Evolutionary conservation across 1,284 basidiomycete genomes (phyloP), one percentile per base, ranked within the genome.

Genomic region (Sporisorium scitamineum): DNA sequence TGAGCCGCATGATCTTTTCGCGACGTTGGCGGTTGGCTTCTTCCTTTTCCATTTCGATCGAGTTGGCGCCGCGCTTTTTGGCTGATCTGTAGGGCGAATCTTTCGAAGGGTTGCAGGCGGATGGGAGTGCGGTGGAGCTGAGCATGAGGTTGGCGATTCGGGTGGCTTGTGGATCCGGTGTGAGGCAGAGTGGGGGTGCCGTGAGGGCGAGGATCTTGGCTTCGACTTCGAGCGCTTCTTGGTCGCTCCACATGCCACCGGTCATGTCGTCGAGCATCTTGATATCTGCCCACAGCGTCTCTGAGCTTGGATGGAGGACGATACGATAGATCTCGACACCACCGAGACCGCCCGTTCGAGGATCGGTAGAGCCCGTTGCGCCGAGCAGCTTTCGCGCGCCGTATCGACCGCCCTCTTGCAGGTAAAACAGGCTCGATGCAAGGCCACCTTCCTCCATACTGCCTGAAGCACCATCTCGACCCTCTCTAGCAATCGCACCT

Each of bases 131-230:
- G 1, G 83, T 83, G 29, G 80, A 71, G 62, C 71, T 74, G 26
- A 81, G 70, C 80, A 83, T 83, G 1, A 81, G 54, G 34, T 85
- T 85, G 11, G 83, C 80, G 29, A 85, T 85, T 11, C 80, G 64
- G 16, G 75, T 78, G 0, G 76, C 82, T 37, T 82, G 81, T 22
- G 79, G 74, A 34, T 85, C 83, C 0, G 83, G 79, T 7, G 75
- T 70, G 14, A 85, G 76, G 51, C 83, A 85, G 10, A 85, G 74
- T 5, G 82, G 82, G 0, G 83, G 81, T 3, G 81, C 73, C 1
- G 83, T 85, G 2, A 83, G 59, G 4, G 67, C 56, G 3, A 85
- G 55, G 16, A 85, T 79, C 60, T 71, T 80, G 39, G 79, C 70
- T 56, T 85, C 83, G 24, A 84, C 75, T 34, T 76, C 68, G 24